Evolutionary conservation across 2,329 filamentous ascomycete genomes (phyloP).

Genomic region (Nigrospora oryzae): DNA sequence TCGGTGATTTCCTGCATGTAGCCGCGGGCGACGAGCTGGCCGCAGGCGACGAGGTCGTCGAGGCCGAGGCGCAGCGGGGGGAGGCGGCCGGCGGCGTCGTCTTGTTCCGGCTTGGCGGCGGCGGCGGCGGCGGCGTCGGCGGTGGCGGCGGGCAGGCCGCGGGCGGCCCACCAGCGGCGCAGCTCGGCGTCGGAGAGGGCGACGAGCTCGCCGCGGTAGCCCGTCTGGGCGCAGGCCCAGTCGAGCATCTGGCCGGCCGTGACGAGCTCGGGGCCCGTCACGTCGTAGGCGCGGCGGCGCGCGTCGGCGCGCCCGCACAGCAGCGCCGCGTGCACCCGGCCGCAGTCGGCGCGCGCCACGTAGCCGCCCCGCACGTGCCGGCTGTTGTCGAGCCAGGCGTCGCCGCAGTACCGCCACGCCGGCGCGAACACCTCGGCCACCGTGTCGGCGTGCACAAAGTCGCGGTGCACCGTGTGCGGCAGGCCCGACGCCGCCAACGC

Average conservation of each 20-base stretch:
- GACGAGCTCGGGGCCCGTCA: slow-evolving; percentile 10
- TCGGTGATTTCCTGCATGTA: slow-evolving; percentile 1
- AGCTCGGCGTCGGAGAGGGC: slow-evolving; percentile 10
- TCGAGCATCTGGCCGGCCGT: slow-evolving; percentile 10
- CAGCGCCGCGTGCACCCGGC: slow-evolving; percentile 9
- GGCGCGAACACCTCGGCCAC: slow-evolving; percentile 7
- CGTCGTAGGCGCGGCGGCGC: slow-evolving; percentile 6
- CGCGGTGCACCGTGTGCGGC: slow-evolving; percentile 11
- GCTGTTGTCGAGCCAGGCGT: slow-evolving; percentile 11
- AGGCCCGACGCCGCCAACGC: slow-evolving; percentile 9
- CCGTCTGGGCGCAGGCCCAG: slow-evolving; percentile 9
- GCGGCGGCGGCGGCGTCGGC: slow-evolving; percentile 7
- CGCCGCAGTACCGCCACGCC: slow-evolving; percentile 9
- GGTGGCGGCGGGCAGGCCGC: slow-evolving; percentile 6
- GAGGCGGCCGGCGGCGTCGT: slow-evolving; percentile 2
- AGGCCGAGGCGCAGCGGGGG: slow-evolving; percentile 10
- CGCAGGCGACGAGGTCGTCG: slow-evolving; percentile 9
- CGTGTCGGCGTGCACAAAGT: slow-evolving; percentile 13
- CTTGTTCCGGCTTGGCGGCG: slow-evolving; percentile 7
- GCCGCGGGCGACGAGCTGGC: slow-evolving; percentile 4
- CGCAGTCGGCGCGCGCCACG: slow-evolving; percentile 12
- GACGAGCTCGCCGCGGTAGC: slow-evolving; percentile 8
- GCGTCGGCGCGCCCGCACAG: slow-evolving; percentile 8
- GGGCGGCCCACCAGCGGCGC: slow-evolving; percentile 2
- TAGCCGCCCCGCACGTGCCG: slow-evolving; percentile 7